phyloP scores from a whole-genome alignment of 495 filamentous ascomycete species.

The Melanomma pulvis-pyrius region DNA sequence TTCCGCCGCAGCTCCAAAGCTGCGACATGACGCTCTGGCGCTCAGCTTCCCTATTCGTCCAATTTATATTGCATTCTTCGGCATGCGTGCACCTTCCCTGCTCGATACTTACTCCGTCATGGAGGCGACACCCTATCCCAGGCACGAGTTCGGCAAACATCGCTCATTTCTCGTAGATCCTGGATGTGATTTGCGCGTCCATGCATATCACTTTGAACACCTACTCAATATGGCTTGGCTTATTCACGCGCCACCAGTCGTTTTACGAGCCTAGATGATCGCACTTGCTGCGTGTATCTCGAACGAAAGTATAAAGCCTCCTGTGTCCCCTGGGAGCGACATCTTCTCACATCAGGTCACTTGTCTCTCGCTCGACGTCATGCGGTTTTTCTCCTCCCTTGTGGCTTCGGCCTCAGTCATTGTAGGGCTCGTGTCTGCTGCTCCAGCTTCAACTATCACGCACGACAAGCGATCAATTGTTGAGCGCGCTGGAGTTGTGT shows the following conservation, averaged over 20 bases:
- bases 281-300: background rate
- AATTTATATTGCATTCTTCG: slow-evolving; percentile 16
- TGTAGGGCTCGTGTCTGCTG: slow-evolving; percentile 33
- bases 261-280: background rate
- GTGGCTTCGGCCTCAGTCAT: slow-evolving; percentile 28
- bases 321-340: background rate
- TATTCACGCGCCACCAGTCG: background rate
- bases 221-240: slow-evolving; percentile 28
- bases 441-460: slow-evolving; percentile 39
- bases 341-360: background rate
- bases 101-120: slow-evolving; percentile 1
- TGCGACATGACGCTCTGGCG: background rate
- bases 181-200: background rate
- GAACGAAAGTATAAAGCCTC: background rate
- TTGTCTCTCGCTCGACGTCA: slow-evolving; percentile 8
- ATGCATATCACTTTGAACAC: slow-evolving; percentile 4
- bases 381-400: slow-evolving; percentile 23
- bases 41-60: slow-evolving; percentile 21
- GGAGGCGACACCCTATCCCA: slow-evolving; percentile 12
- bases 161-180: background rate
- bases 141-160: slow-evolving; percentile 4
- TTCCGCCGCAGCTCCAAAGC: background rate
- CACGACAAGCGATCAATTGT: slow-evolving; percentile 52
- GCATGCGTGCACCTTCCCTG: slow-evolving; percentile 15
- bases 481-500: slow-evolving; percentile 40